Evolutionary conservation across 2,329 filamentous ascomycete species (phyloP).

Genomic region (Fusarium phyllophilum): DNA sequence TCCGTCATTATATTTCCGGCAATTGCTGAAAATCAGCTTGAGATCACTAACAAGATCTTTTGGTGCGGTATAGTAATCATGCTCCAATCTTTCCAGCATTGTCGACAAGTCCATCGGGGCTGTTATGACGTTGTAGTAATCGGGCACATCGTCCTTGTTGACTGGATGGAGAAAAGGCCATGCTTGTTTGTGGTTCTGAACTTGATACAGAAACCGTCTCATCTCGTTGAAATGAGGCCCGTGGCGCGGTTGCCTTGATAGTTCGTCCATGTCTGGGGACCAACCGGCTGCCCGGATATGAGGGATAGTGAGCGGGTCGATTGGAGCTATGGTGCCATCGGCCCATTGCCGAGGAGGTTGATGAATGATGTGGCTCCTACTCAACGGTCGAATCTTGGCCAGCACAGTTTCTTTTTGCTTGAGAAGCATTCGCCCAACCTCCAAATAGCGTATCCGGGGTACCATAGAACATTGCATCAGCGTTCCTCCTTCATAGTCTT

Average conservation of each 20-base stretch:
- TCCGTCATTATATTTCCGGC: constrained; percentile 95
- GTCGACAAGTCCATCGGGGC: constrained; percentile 96
- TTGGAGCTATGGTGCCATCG: constrained; percentile 71
- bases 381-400: constrained; percentile 92
- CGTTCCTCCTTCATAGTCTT: constrained; percentile 98
- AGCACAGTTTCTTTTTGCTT: constrained; percentile 97
- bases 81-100: constrained; percentile 97
- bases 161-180: constrained; percentile 97
- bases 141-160: constrained; percentile 92
- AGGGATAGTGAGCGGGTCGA: constrained; percentile 88
- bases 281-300: constrained; percentile 93
- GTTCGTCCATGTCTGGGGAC: constrained; percentile 97
- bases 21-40: constrained; percentile 91
- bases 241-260: constrained; percentile 92
- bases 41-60: constrained; percentile 94
- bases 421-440: constrained; percentile 89
- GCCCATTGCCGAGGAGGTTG: constrained; percentile 87
- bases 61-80: constrained; percentile 88
- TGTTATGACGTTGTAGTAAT: constrained; percentile 98
- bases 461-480: constrained; percentile 99
- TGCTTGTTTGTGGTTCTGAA: constrained; percentile 90
- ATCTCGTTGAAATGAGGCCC: constrained; percentile 96
- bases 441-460: constrained; percentile 91
- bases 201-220: constrained; percentile 88
- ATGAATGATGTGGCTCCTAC: constrained; percentile 87